Base-by-base conservation (phyloP, 345 rosid genomes). In the Dipteronia dyeriana region DNA sequence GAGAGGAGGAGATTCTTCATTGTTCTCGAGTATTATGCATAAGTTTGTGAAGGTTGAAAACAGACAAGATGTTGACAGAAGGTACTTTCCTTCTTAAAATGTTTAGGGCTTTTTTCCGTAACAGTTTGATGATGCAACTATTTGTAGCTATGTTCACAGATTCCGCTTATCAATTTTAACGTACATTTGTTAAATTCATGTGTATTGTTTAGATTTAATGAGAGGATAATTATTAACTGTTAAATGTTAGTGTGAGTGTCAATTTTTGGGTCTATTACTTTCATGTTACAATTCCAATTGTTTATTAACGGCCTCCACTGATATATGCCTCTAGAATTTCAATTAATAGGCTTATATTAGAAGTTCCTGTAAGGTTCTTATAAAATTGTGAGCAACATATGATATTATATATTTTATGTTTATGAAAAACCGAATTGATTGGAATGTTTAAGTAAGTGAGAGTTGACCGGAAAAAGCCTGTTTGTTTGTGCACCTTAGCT, bases 11-110 rank as follows among this genome's bases (percentile, higher is more conserved):
- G 26, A 85, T 9, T 62, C 92, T 72, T 92, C 97, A 19, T 84
- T 88, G 23, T 91, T 90, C 83, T 89, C 97, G 26, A 90, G 87
- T 78, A 95, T 95, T 57, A 84, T 90, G 95, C 97, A 90, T 80
- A 95, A 95, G 89, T 91, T 95, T 82, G 94, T 82, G 17, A 95
- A 83, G 84, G 91, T 84, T 66, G 92, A 86, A 65, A 82, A 71
- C 59, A 79, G 70, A 61, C 80, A 85, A 60, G 75, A 81, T 69
- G 77, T 90, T 68, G 71, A 47, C 16, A 80, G 38, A 49, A 90
- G 94, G 94, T 92, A 80, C 31, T 71, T 54, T 38, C 60, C 70
- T 62, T 71, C 64, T 41, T 14, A 5, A n/a, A 71, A 62, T 26
- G 34, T 67, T 14, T 3, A 13, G 39, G 53, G 7, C 17, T 56